These are phyloP conservation scores for Mycena amicta DNA, from an alignment of 768 basidiomycete species.

Conservation along the genomic window DNA sequence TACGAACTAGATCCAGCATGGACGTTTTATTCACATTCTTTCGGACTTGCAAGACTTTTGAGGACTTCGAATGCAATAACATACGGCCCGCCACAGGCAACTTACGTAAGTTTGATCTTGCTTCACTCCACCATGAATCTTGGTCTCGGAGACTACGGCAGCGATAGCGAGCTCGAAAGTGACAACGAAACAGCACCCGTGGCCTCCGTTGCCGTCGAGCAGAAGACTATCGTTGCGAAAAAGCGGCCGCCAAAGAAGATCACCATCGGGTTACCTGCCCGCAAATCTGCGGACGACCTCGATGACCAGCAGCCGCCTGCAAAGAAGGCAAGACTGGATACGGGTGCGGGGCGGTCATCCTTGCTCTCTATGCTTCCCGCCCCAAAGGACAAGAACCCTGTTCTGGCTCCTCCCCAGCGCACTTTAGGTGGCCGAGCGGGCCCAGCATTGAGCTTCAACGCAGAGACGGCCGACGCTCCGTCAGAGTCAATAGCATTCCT, in stretches of 20 bases:
- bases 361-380: constrained; percentile 75
- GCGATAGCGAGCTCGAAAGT: constrained; percentile 63
- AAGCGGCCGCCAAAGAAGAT: constrained; percentile 61
- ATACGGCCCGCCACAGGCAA: constrained; percentile 16
- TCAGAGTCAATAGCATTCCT: constrained; percentile 51
- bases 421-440: constrained; percentile 68
- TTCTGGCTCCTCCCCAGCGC: constrained; percentile 46
- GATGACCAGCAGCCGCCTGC: constrained; percentile 50
- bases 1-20: too few species aligned
- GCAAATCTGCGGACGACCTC: constrained; percentile 42
- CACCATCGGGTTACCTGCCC: constrained; percentile 56
- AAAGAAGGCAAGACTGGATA: constrained; percentile 57
- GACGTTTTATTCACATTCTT: constrained; percentile 16
- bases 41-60: too few species aligned
- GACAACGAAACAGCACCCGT: constrained; percentile 31
- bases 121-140: constrained; percentile 57
- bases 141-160: constrained; percentile 78
- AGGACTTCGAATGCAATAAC: constrained; percentile 15
- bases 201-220: constrained; percentile 2
- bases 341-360: constrained; percentile 64
- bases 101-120: too few species aligned
- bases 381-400: constrained; percentile 59
- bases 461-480: constrained; percentile 22
- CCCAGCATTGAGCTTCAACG: constrained; percentile 63
- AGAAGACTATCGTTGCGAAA: constrained; percentile 32